Conservation (phyloP, 768 basidiomycete genomes). For the Leccinum incarnatum region DNA sequence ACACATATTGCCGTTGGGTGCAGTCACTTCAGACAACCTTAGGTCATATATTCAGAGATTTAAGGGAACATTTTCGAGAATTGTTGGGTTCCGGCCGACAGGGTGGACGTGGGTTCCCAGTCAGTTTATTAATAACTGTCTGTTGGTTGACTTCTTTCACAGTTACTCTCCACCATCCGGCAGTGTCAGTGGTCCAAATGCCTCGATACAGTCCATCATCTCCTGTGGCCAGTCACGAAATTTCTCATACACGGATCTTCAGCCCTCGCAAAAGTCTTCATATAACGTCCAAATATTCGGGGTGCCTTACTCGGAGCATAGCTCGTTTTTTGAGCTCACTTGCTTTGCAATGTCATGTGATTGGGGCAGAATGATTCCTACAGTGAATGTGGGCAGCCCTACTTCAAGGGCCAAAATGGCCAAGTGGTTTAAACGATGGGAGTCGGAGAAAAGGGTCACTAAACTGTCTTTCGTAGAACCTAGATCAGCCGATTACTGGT, state of each 20-base stretch:
- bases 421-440: conserved; percentile 89
- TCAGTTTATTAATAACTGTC: neutral
- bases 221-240: conserved; percentile 58
- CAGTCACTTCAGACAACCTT: conserved; percentile 75
- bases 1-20: conserved; percentile 78
- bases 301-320: conserved; percentile 93
- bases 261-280: conserved; percentile 69
- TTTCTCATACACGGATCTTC: conserved; percentile 70
- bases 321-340: conserved; percentile 92
- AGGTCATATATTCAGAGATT: conserved; percentile 74
- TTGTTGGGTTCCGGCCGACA: conserved; percentile 87
- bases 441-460: conserved; percentile 67
- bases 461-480: conserved; percentile 35
- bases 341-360: conserved; percentile 89
- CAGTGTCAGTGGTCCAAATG: conserved; percentile 57
- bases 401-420: conserved; percentile 79
- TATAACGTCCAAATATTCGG: conserved; percentile 70
- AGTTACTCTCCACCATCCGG: conserved; percentile 71
- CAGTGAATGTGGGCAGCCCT: conserved; percentile 83
- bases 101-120: conserved; percentile 82
- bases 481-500: conserved; percentile 50
- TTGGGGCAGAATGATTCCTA: conserved; percentile 90
- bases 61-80: conserved; percentile 64
- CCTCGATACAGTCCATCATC: conserved; percentile 69
- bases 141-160: conserved; percentile 4